These are phyloP conservation scores for Trichoderma koningiopsis DNA, from an alignment of 2,329 filamentous ascomycete species.

Conservation along the genomic window DNA sequence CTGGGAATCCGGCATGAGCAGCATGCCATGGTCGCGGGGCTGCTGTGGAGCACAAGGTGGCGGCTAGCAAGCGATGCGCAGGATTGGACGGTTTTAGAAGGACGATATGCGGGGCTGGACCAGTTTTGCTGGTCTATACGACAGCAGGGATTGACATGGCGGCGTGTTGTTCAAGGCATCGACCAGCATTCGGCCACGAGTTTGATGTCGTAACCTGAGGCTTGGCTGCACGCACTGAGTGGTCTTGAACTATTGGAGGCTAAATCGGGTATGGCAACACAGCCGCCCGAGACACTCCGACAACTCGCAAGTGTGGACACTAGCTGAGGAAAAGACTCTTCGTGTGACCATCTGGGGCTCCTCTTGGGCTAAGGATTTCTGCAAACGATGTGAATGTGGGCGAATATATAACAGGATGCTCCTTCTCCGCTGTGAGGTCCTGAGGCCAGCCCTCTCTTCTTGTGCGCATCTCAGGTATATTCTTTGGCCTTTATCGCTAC, in stretches of 20 bases:
- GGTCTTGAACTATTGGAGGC: not conserved
- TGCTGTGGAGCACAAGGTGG: not conserved
- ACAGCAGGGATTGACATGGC: not conserved
- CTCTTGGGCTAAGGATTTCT: not conserved
- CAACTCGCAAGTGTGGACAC: conserved; percentile 1
- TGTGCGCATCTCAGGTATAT: not conserved
- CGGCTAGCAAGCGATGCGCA: not conserved
- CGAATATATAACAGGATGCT: conserved; percentile 1
- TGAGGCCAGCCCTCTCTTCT: not conserved
- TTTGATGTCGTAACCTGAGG: not conserved
- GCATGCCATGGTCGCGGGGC: not conserved
- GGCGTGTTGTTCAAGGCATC: not conserved
- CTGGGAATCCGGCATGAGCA: not conserved
- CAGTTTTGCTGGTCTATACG: not conserved
- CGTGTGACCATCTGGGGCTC: not conserved
- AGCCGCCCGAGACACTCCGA: conserved; percentile 2
- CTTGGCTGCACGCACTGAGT: conserved; percentile 1
- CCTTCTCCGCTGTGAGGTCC: conserved; percentile 2
- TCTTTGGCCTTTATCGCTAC: not conserved
- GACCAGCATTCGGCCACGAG: not conserved
- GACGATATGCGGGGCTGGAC: conserved; percentile 3
- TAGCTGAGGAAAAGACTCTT: not conserved
- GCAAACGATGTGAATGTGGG: not conserved
- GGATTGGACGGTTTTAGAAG: not conserved
- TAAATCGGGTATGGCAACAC: conserved; percentile 10